These are phyloP conservation scores for Xerocomellus chrysenteron DNA, from an alignment of 768 basidiomycete genomes.

Conservation along the genomic window DNA sequence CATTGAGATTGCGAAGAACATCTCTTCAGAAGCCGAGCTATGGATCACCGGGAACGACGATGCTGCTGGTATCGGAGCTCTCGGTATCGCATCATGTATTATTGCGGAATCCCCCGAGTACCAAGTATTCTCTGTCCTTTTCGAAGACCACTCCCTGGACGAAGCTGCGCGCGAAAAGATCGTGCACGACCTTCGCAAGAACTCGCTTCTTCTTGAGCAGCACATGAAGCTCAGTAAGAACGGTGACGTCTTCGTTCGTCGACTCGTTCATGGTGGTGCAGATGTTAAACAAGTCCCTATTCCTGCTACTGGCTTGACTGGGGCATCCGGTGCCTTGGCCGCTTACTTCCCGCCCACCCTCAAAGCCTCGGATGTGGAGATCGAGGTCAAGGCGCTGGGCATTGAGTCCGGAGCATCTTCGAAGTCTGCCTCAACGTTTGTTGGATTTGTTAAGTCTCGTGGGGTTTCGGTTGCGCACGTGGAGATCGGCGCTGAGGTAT, in stretches of 20 bases:
- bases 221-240: constrained; percentile 28
- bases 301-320: constrained; percentile 14
- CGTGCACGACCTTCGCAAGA: constrained; percentile 27
- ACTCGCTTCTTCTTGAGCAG: constrained; percentile 27
- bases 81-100: constrained; percentile 29
- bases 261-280: constrained; percentile 28
- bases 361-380: constrained; percentile 18
- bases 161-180: constrained; percentile 21
- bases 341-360: constrained; percentile 22
- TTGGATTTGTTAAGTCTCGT: constrained; percentile 19
- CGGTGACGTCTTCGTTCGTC: constrained; percentile 29
- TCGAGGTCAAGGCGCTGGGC: constrained; percentile 18
- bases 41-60: constrained; percentile 33
- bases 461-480: constrained; percentile 5
- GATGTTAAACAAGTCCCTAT: constrained; percentile 18
- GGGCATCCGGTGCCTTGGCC: constrained; percentile 9
- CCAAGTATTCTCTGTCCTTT: constrained; percentile 28
- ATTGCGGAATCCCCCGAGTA: constrained; percentile 32
- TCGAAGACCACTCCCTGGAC: constrained; percentile 29
- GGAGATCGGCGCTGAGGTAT: constrained; percentile 11
- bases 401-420: constrained; percentile 2
- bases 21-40: constrained; percentile 26
- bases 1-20: constrained; percentile 24
- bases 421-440: constrained; percentile 16
- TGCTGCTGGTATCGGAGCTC: constrained; percentile 30